These are phyloP conservation scores for Entonaema liquescens DNA, from an alignment of 495 filamentous ascomycete genomes.

Conservation along the genomic window DNA sequence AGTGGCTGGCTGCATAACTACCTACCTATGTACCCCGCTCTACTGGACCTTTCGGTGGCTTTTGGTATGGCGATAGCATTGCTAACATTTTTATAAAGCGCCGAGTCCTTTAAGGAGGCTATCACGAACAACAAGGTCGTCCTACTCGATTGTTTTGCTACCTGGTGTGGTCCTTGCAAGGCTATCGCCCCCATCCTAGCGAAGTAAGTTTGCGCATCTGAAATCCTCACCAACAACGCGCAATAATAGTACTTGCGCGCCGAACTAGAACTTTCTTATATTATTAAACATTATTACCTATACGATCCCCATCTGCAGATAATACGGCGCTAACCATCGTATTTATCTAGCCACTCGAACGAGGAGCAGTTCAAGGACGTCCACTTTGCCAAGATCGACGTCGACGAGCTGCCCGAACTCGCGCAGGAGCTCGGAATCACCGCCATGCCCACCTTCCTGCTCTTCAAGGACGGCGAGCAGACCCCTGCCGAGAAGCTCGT, in stretches of 20 bases:
- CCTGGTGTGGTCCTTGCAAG: slow-evolving; percentile 97
- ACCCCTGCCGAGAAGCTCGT: slow-evolving; percentile 70
- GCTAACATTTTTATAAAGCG: slow-evolving; percentile 56
- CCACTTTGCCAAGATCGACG: slow-evolving; percentile 91
- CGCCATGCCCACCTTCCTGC: slow-evolving; percentile 93
- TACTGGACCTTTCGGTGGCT: background rate
- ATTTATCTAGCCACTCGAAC: slow-evolving; percentile 27
- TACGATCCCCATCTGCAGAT: background rate
- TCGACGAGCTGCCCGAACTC: slow-evolving; percentile 81
- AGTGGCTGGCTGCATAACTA: background rate
- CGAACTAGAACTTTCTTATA: background rate
- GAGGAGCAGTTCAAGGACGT: slow-evolving; percentile 49
- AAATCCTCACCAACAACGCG: slow-evolving; percentile 18
- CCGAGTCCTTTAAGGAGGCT: slow-evolving; percentile 67
- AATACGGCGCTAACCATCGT: background rate
- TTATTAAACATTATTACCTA: background rate
- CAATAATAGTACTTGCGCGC: background rate
- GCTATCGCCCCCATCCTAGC: slow-evolving; percentile 78
- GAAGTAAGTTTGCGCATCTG: slow-evolving; percentile 55
- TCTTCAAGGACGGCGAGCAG: slow-evolving; percentile 82
- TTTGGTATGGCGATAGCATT: slow-evolving; percentile 1
- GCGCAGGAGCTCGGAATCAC: slow-evolving; percentile 83
- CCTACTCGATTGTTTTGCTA: slow-evolving; percentile 86
- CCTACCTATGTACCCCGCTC: background rate
- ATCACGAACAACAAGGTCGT: slow-evolving; percentile 66